phyloP scores from a whole-genome alignment of 768 basidiomycete genomes.

The Pholiota conissans region DNA sequence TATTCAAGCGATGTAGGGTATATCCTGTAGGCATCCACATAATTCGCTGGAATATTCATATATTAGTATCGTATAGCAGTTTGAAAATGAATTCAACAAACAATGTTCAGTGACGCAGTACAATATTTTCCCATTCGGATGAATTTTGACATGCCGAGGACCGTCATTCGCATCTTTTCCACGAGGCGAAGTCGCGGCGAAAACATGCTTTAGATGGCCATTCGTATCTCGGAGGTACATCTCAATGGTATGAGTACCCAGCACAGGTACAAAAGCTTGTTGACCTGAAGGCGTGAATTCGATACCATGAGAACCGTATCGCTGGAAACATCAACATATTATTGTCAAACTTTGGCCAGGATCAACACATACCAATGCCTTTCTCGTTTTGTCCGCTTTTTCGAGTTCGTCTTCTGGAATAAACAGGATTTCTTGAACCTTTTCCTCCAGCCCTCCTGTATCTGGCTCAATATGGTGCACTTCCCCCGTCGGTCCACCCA shows the following conservation, averaged over 20 bases:
- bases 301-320: slow-evolving; percentile 52
- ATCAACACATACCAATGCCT: slow-evolving; percentile 45
- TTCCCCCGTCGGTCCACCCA: slow-evolving; percentile 53
- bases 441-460: slow-evolving; percentile 40
- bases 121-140: slow-evolving; percentile 49
- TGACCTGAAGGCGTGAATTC: slow-evolving; percentile 40
- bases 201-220: slow-evolving; percentile 35
- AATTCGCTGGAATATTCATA: slow-evolving; percentile 34
- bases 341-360: too few relatives aligned
- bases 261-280: slow-evolving; percentile 48
- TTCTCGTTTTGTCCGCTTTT: slow-evolving; percentile 48
- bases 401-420: slow-evolving; percentile 42
- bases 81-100: too few relatives aligned
- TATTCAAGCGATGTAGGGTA: slow-evolving; percentile 26
- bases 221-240: slow-evolving; percentile 38
- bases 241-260: slow-evolving; percentile 48
- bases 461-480: slow-evolving; percentile 37
- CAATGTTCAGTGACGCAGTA: slow-evolving; percentile 57
- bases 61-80: background rate
- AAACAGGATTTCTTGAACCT: slow-evolving; percentile 48
- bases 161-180: slow-evolving; percentile 39
- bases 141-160: slow-evolving; percentile 52
- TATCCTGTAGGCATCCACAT: slow-evolving; percentile 45
- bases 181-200: slow-evolving; percentile 40
- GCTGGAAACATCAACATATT: slow-evolving; percentile 29